Conservation (phyloP, 2,329 filamentous ascomycete species). For the Colletotrichum karsti region DNA sequence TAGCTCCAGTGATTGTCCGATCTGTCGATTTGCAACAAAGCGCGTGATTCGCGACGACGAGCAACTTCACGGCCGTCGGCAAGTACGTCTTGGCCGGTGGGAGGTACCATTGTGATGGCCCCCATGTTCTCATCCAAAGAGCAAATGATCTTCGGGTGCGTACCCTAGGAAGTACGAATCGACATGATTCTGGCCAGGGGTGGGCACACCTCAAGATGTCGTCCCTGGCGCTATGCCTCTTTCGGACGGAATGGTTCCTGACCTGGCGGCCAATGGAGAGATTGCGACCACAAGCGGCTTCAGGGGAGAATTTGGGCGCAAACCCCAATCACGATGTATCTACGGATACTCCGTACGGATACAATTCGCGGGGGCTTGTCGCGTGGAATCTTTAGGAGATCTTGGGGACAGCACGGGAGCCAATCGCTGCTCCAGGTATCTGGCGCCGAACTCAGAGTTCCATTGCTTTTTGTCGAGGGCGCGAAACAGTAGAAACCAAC, state of each 20-base stretch:
- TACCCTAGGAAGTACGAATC: too few relatives aligned
- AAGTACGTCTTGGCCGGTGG: neutral
- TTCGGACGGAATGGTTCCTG: neutral
- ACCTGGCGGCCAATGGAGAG: neutral
- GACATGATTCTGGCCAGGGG: neutral
- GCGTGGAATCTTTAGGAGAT: neutral
- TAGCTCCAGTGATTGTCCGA: too few relatives aligned
- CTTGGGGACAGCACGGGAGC: neutral
- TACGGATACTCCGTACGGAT: too few relatives aligned
- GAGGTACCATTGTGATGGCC: neutral
- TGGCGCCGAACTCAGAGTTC: neutral
- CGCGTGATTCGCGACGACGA: neutral
- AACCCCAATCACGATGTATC: slow-evolving; percentile 3
- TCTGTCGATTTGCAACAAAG: too few relatives aligned
- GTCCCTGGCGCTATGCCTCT: slow-evolving; percentile 4
- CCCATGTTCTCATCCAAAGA: neutral
- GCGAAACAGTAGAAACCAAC: neutral
- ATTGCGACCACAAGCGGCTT: neutral
- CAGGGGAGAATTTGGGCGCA: neutral
- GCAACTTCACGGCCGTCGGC: neutral
- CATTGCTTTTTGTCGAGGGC: neutral
- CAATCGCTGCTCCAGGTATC: neutral
- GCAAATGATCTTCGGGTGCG: neutral
- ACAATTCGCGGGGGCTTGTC: neutral
- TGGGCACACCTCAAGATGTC: neutral